Conservation (phyloP, 2,329 filamentous ascomycete species). For the Ustulina deusta region DNA sequence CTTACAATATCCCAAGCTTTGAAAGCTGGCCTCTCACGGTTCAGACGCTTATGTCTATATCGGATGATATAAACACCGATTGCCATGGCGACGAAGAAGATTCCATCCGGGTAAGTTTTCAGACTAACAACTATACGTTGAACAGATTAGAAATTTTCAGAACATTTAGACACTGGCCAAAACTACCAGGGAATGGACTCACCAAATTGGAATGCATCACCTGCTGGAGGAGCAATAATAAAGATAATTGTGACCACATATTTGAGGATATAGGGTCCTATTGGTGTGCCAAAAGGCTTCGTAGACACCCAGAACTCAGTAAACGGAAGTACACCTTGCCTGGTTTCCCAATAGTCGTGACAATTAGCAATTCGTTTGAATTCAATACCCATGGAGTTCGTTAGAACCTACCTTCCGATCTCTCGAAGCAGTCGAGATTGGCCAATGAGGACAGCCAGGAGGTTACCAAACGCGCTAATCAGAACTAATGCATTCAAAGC, state of each 20-base stretch:
- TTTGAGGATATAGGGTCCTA: slow-evolving; percentile 69
- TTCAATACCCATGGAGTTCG: neutral
- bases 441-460: slow-evolving; percentile 66
- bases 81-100: slow-evolving; percentile 69
- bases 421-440: slow-evolving; percentile 70
- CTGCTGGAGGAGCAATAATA: slow-evolving; percentile 70
- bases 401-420: slow-evolving; percentile 60
- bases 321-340: slow-evolving; percentile 70
- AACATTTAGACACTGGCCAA: neutral
- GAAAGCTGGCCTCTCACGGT: slow-evolving; percentile 64
- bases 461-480: slow-evolving; percentile 69
- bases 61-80: slow-evolving; percentile 70
- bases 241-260: slow-evolving; percentile 68
- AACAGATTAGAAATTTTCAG: slow-evolving; percentile 23
- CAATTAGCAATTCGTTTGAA: slow-evolving; percentile 2
- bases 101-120: slow-evolving; percentile 66
- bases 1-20: slow-evolving; percentile 64
- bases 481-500: slow-evolving; percentile 69
- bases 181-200: slow-evolving; percentile 24
- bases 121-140: slow-evolving; percentile 66
- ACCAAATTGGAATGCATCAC: slow-evolving; percentile 74
- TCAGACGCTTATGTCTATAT: slow-evolving; percentile 62
- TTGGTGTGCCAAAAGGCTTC: slow-evolving; percentile 71
- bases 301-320: slow-evolving; percentile 71
- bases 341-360: slow-evolving; percentile 40